phyloP scores from a whole-genome alignment of 2,329 filamentous ascomycete genomes.

The Fusarium veterinarium region DNA sequence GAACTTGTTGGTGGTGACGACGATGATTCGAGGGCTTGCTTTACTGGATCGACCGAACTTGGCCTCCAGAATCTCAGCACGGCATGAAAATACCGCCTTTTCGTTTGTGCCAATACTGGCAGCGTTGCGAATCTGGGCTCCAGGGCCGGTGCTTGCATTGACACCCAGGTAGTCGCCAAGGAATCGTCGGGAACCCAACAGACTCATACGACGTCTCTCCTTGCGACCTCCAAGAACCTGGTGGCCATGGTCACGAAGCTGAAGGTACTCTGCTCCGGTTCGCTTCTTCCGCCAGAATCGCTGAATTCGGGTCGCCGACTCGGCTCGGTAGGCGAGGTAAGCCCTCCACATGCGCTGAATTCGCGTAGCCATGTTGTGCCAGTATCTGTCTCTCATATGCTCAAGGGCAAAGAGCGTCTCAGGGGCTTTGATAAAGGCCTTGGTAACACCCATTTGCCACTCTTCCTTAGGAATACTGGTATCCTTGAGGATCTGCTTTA shows the following conservation, averaged over 20 bases:
- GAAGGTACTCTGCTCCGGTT: constrained; percentile 87
- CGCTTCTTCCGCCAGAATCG: constrained; percentile 95
- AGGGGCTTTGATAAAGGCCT: constrained; percentile 97
- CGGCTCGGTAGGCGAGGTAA: constrained; percentile 90
- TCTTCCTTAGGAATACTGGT: constrained; percentile 95
- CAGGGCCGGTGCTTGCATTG: constrained; percentile 81
- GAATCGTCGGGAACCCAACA: constrained; percentile 91
- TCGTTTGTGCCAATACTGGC: constrained; percentile 80
- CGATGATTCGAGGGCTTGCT: constrained; percentile 83
- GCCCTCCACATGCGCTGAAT: constrained; percentile 98
- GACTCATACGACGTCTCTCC: constrained; percentile 89
- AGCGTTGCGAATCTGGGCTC: constrained; percentile 81
- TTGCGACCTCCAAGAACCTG: constrained; percentile 84
- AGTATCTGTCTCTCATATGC: constrained; percentile 97
- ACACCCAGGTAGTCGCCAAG: constrained; percentile 94
- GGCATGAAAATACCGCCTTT: constrained; percentile 86
- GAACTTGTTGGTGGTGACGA: constrained; percentile 87
- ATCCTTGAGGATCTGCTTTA: constrained; percentile 93
- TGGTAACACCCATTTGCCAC: constrained; percentile 96
- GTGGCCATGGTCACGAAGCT: constrained; percentile 90
- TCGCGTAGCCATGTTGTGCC: constrained; percentile 99
- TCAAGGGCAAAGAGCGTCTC: constrained; percentile 97
- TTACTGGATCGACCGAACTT: constrained; percentile 98
- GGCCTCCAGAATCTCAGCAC: constrained; percentile 88
- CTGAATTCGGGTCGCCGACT: constrained; percentile 94